These are phyloP conservation scores for Boletus huronensis DNA, from an alignment of 768 basidiomycete species.

Conservation along the genomic window DNA sequence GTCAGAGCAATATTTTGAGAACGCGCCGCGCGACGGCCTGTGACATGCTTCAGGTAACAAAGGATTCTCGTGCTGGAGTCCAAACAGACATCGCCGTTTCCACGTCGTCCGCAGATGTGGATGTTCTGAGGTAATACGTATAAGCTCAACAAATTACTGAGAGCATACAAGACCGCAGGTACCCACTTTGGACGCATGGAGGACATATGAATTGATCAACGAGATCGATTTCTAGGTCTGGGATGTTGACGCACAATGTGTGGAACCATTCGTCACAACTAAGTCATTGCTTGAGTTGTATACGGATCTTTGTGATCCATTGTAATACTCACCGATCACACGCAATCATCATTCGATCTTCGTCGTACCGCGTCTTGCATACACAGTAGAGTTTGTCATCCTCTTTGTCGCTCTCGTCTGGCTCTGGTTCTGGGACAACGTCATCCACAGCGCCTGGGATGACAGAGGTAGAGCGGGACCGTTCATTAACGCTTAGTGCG, in stretches of 20 bases:
- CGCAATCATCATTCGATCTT: conserved; percentile 88
- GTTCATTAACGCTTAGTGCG: conserved; percentile 31
- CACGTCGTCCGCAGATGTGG: conserved; percentile 69
- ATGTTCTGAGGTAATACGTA: conserved; percentile 42
- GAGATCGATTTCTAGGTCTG: conserved; percentile 77
- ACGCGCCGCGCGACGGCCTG: conserved; percentile 72
- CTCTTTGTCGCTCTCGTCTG: conserved; percentile 41
- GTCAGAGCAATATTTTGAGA: conserved; percentile 91
- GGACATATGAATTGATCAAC: conserved; percentile 94
- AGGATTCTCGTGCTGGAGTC: conserved; percentile 60
- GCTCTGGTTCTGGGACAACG: conserved; percentile 46
- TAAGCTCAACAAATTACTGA: not conserved
- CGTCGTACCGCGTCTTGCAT: conserved; percentile 84
- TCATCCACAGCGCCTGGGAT: conserved; percentile 51
- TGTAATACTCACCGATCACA: conserved; percentile 70
- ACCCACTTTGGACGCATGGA: conserved; percentile 69
- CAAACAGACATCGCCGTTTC: conserved; percentile 74
- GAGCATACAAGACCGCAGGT: not conserved
- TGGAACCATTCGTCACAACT: conserved; percentile 98
- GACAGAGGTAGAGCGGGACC: conserved; percentile 70
- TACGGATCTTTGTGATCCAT: not conserved
- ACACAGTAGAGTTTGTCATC: conserved; percentile 78
- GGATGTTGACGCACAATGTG: conserved; percentile 77
- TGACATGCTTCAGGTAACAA: conserved; percentile 67
- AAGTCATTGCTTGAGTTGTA: not conserved